phyloP scores from a whole-genome alignment of 148 eudicot genomes.

The Dianthus caryophyllus region DNA sequence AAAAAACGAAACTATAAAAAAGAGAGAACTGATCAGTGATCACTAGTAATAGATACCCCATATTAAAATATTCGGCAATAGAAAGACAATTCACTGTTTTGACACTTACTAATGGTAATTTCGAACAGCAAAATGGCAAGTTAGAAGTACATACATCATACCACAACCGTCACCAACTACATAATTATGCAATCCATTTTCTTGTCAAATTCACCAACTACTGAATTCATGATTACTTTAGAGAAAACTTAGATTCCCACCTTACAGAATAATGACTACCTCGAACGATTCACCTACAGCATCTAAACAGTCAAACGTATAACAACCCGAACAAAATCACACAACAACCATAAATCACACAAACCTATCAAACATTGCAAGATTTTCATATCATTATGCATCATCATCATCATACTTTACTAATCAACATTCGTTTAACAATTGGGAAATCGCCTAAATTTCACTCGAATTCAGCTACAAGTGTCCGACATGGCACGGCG shows the following conservation, averaged over 20 bases:
- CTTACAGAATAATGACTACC: constrained; percentile 1
- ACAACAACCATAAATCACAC: constrained; percentile 1
- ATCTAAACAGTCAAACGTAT: constrained; percentile 21
- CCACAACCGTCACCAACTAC: too few relatives aligned
- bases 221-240: background rate
- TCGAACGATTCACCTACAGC: background rate
- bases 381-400: background rate
- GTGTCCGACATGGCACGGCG: too few relatives aligned
- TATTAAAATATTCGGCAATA: background rate
- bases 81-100: background rate
- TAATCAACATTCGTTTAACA: too few relatives aligned
- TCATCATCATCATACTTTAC: too few relatives aligned
- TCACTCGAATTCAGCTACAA: too few relatives aligned
- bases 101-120: background rate
- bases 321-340: constrained; percentile 13
- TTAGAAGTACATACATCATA: constrained; percentile 10
- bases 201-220: constrained; percentile 24
- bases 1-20: background rate
- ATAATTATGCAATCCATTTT: background rate
- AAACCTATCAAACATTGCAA: constrained; percentile 2
- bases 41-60: constrained; percentile 1
- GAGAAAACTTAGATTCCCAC: constrained; percentile 8
- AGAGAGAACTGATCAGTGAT: background rate
- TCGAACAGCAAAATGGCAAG: background rate
- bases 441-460: too few relatives aligned